Evolutionary conservation across 306 rosid species (phyloP).

Genomic region (Castanospermum australe): DNA sequence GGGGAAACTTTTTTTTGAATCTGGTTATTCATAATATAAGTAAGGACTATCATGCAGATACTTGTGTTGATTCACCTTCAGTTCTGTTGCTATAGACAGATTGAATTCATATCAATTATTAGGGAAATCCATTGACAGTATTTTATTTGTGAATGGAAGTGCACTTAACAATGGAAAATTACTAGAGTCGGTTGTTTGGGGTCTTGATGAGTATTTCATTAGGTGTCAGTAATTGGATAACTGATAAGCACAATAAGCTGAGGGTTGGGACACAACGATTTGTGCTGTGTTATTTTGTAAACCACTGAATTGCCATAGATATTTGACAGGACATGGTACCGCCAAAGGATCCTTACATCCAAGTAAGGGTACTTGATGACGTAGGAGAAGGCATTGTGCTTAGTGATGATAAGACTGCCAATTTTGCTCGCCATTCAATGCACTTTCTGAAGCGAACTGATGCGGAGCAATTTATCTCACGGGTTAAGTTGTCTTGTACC

Average conservation of each 20-base stretch:
- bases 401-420: constrained; percentile 76
- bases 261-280: neutral
- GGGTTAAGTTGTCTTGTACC: constrained; percentile 46
- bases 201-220: neutral
- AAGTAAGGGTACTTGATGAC: constrained; percentile 90
- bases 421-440: constrained; percentile 82
- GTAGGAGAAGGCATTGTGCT: constrained; percentile 74
- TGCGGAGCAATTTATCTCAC: constrained; percentile 75
- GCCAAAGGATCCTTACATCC: constrained; percentile 90
- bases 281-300: neutral
- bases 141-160: neutral
- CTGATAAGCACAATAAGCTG: neutral
- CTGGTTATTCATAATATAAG: neutral
- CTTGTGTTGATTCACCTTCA: constrained; percentile 1
- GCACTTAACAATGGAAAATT: neutral
- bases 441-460: constrained; percentile 94
- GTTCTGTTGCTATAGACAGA: constrained; percentile 2
- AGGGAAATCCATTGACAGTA: neutral
- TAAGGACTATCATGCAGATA: neutral
- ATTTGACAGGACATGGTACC: constrained; percentile 92
- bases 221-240: neutral
- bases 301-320: neutral
- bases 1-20: neutral
- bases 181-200: neutral
- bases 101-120: neutral